Conservation (phyloP, 2,329 filamentous ascomycete species). For the Paecilomyces sp. region DNA sequence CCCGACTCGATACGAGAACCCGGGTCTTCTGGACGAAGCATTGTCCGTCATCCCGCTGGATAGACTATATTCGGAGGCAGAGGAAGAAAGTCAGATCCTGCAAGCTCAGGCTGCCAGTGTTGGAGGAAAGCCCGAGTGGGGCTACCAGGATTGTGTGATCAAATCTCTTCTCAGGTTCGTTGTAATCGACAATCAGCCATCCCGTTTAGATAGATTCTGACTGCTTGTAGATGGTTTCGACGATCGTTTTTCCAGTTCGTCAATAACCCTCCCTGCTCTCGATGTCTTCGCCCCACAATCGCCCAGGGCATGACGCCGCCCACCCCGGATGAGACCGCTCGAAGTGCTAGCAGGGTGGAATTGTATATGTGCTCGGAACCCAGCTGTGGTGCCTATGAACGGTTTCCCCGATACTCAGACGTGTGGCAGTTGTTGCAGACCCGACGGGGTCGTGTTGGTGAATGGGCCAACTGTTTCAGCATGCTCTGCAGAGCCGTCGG, state of each 20-base stretch:
- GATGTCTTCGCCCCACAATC: slow-evolving; percentile 76
- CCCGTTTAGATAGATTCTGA: slow-evolving; percentile 6
- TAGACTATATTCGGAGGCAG: slow-evolving; percentile 85
- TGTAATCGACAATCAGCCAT: slow-evolving; percentile 9
- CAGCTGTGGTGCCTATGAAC: slow-evolving; percentile 70
- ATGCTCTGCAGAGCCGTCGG: slow-evolving; percentile 95
- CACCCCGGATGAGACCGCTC: slow-evolving; percentile 80
- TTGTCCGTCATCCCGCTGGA: slow-evolving; percentile 80
- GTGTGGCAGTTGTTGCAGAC: slow-evolving; percentile 89
- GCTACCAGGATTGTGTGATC: slow-evolving; percentile 95
- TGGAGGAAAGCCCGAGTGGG: slow-evolving; percentile 82
- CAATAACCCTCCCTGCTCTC: slow-evolving; percentile 82
- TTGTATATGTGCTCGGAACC: slow-evolving; percentile 77
- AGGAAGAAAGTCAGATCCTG: slow-evolving; percentile 85
- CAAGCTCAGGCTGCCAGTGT: slow-evolving; percentile 83
- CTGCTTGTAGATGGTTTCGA: slow-evolving; percentile 74
- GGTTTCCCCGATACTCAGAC: slow-evolving; percentile 91
- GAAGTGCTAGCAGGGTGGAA: slow-evolving; percentile 80
- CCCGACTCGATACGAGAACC: slow-evolving; percentile 93
- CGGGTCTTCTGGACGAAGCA: slow-evolving; percentile 86
- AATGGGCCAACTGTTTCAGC: slow-evolving; percentile 98
- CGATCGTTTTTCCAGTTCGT: slow-evolving; percentile 92
- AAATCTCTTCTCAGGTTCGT: slow-evolving; percentile 73
- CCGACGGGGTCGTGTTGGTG: slow-evolving; percentile 75
- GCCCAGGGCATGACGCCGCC: slow-evolving; percentile 77